A percentile compares a stretch with the other conserved stretches of the same genome.
phyloP scores from a whole-genome alignment of 208 protist genomes.

The Crithidia fasciculata region DNA sequence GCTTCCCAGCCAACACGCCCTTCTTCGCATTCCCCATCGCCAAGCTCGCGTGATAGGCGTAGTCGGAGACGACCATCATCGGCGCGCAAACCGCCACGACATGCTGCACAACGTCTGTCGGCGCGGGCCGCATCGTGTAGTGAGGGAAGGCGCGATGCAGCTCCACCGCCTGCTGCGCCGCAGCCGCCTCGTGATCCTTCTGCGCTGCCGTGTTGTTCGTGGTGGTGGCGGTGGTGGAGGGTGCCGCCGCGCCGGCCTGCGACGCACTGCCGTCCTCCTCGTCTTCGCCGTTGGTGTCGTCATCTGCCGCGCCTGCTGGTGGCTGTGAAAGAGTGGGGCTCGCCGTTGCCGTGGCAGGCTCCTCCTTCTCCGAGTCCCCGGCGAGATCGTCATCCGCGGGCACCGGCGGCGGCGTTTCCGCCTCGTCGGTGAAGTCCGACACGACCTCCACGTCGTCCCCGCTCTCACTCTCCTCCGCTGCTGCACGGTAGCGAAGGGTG shows the following conservation, averaged over 20 bases:
- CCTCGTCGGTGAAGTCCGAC: constrained; percentile 16
- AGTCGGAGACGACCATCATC: constrained; percentile 42
- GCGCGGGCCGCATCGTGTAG: constrained; percentile 41
- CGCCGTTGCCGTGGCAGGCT: neutral
- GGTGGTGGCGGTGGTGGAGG: neutral
- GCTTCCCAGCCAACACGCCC: constrained; percentile 41
- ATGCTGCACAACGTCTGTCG: constrained; percentile 43
- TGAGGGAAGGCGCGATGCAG: constrained; percentile 34
- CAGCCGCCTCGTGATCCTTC: constrained; percentile 3
- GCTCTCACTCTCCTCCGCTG: neutral
- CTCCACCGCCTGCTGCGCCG: constrained; percentile 33
- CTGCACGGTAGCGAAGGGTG: constrained; percentile 18
- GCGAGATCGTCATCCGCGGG: neutral
- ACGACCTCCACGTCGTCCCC: constrained; percentile 22
- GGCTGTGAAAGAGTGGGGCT: neutral
- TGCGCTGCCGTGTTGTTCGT: neutral
- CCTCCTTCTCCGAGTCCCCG: constrained; percentile 12
- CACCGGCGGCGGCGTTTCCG: neutral
- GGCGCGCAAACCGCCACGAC: constrained; percentile 58
- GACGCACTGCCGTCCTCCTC: constrained; percentile 6
- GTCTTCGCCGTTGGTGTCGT: neutral
- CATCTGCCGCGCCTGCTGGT: neutral
- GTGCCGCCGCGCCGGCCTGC: neutral
- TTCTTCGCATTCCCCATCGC: constrained; percentile 50
- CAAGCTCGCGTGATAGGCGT: constrained; percentile 52